These are phyloP conservation scores for Thielaviopsis populi DNA, from an alignment of 2,329 filamentous ascomycete species.

Conservation along the genomic window DNA sequence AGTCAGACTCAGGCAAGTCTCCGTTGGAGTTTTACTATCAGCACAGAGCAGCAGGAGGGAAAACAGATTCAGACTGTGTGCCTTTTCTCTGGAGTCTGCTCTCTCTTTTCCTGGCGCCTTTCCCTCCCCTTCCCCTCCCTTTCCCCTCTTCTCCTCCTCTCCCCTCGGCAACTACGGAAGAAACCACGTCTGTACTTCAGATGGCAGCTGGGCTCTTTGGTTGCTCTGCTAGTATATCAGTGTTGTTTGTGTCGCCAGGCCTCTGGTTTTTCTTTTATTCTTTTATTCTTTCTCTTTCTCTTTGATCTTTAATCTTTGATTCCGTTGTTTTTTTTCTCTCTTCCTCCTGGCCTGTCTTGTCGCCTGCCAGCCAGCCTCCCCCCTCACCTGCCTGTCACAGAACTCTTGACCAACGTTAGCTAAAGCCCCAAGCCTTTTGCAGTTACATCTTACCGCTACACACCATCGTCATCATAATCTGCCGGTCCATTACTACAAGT, in stretches of 20 bases:
- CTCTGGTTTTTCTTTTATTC: neutral
- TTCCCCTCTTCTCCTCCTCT: neutral
- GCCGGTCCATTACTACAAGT: neutral
- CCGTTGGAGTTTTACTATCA: neutral
- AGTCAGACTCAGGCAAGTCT: constrained; percentile 2
- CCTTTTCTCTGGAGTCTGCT: too few relatives aligned
- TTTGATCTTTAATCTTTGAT: neutral
- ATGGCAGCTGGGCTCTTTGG: neutral
- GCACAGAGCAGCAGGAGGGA: neutral
- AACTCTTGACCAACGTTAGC: constrained; percentile 1
- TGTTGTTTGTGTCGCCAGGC: neutral
- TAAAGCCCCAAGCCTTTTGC: neutral
- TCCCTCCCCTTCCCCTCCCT: neutral
- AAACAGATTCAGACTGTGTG: neutral
- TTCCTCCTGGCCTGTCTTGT: neutral
- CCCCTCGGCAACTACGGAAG: neutral
- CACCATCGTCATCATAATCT: neutral
- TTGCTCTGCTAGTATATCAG: neutral
- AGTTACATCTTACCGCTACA: neutral
- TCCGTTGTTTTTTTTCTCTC: neutral
- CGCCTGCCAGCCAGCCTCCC: neutral
- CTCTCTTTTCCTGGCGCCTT: neutral
- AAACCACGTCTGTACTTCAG: neutral
- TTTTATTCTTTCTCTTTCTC: neutral
- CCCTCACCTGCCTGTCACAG: neutral